phyloP scores from a whole-genome alignment of 805 yeast species.

The Saccharomycopsis sp. region DNA sequence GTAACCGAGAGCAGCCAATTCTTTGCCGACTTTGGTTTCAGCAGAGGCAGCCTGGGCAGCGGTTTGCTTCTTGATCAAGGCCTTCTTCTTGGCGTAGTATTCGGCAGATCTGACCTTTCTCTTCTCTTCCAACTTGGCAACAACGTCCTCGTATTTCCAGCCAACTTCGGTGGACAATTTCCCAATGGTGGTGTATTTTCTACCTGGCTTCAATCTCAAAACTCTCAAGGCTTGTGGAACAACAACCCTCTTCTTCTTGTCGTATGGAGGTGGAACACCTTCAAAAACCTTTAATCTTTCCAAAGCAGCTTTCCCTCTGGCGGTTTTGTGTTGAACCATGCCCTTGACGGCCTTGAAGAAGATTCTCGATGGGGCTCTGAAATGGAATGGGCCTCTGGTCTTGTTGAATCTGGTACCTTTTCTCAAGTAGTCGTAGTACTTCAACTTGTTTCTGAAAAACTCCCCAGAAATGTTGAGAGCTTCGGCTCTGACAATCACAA shows the following conservation, averaged over 20 bases:
- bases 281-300: conserved; percentile 99
- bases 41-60: conserved; percentile 84
- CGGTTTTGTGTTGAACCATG: conserved; percentile 99
- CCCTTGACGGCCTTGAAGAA: conserved; percentile 99
- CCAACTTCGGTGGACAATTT: conserved; percentile 95
- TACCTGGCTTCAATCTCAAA: conserved; percentile 97
- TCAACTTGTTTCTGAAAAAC: conserved; percentile 99
- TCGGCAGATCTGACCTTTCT: conserved; percentile 98
- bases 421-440: conserved; percentile 99
- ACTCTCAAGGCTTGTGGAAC: conserved; percentile 99
- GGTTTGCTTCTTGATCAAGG: conserved; percentile 84
- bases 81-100: conserved; percentile 97
- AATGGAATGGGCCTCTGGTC: conserved; percentile 99
- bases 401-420: conserved; percentile 98
- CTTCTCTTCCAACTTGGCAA: conserved; percentile 96
- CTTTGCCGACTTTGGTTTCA: conserved; percentile 82
- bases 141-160: conserved; percentile 99
- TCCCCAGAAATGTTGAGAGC: conserved; percentile 98
- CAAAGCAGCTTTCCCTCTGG: conserved; percentile 99
- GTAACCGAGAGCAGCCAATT: conserved; percentile 97
- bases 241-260: conserved; percentile 99
- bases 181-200: conserved; percentile 98
- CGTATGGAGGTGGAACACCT: conserved; percentile 99
- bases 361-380: conserved; percentile 99
- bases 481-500: conserved; percentile 96